A percentile compares a stretch with the other conserved stretches of the same genome.
Conservation (phyloP, 2,329 filamentous ascomycete genomes). For the Chaetomium sp. region DNA sequence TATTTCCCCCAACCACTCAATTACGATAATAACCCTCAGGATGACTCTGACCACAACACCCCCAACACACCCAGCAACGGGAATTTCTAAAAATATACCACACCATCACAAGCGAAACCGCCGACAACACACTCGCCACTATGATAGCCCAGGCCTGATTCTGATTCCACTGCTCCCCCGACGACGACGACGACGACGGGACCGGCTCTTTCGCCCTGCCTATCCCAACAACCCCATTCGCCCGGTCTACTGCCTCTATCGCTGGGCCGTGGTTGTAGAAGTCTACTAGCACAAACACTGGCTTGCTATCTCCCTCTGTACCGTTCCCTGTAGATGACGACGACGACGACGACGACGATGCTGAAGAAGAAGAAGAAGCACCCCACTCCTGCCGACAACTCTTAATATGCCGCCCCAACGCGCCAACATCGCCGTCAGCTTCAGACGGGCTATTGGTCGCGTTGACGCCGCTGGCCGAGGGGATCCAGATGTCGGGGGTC, state of each 20-base stretch:
- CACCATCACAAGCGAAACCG: too few species aligned
- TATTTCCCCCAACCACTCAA: too few species aligned
- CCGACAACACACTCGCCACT: too few species aligned
- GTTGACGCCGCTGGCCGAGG: slow-evolving; percentile 52
- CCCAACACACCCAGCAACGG: too few species aligned
- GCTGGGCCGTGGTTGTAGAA: slow-evolving; percentile 70
- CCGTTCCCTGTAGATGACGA: background rate
- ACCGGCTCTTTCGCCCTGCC: slow-evolving; percentile 19
- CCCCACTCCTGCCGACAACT: slow-evolving; percentile 52
- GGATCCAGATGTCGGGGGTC: slow-evolving; percentile 50
- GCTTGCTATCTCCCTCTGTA: slow-evolving; percentile 36
- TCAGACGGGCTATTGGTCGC: slow-evolving; percentile 60
- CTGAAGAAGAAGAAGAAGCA: too few species aligned
- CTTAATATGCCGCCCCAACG: slow-evolving; percentile 47
- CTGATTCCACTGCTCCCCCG: slow-evolving; percentile 11
- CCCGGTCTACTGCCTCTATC: slow-evolving; percentile 59
- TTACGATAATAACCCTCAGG: too few species aligned
- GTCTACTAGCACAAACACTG: slow-evolving; percentile 73
- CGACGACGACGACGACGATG: too few species aligned
- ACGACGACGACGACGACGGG: background rate
- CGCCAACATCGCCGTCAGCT: slow-evolving; percentile 37
- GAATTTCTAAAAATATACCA: too few species aligned
- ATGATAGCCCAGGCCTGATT: too few species aligned
- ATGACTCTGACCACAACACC: too few species aligned
- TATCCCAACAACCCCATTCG: slow-evolving; percentile 49